Base-by-base conservation (phyloP, 306 rosid species). In the Crataegus laevigata region DNA sequence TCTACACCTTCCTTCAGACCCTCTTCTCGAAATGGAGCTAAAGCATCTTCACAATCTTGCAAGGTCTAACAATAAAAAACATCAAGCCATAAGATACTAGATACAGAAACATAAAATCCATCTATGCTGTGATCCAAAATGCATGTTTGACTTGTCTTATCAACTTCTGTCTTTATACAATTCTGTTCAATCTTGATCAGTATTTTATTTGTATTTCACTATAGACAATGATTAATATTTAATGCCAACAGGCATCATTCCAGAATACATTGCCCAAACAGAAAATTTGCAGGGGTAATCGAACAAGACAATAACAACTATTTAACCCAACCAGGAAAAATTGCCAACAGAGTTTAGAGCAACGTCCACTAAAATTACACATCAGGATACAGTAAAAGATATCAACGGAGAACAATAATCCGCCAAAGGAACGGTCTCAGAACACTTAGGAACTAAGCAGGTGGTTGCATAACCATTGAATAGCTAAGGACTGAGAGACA, bases 41-140 rank as follows among this genome's bases (percentile, higher is more conserved):
- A 77, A 78, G 92, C 87, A 67, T 84, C 96, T 55, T 85, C 87
- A 68, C 84, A 85, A 69, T 96, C 98, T 89, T 92, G 92, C 80
- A 96, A 85, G 68, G 99, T 89, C 99, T 92, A 77, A 76, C 78
- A 85, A 84, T 63, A 69, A 81, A 78, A 40, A 68, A 69, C n/a
- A 74, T 21, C 14, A 3, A n/a, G 19, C 50, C 54, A 77, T 74
- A 18, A 80, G 18, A 32, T 54, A 29, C 71, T 38, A 68, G 68
- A 51, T 29, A 62, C 5, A 50, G 62, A 64, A 26, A 70, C 63
- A 34, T 11, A 69, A 67, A 24, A 71, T 11, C 14, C 52, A 36
- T 54, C 19, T 38, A 14, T 40, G 19, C 42, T 32, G 65, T 11
- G 6, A 32, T 13, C 34, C 32, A 6, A 51, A 47, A 32, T 11